Evolutionary conservation across 1,139 yeast species (phyloP).

Genomic region (Candida sp.): DNA sequence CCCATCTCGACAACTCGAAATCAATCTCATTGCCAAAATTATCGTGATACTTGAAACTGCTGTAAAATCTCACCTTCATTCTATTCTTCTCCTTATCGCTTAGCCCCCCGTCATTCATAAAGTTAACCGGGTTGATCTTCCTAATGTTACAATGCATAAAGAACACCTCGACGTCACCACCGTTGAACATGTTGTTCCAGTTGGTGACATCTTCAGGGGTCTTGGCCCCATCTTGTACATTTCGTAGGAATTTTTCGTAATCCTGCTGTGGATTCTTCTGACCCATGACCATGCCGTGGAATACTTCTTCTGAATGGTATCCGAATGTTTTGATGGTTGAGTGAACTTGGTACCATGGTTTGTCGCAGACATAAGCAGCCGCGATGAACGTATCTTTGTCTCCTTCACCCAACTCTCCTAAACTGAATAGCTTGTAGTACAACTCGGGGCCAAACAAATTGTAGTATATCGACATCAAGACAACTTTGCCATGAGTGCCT

Average conservation of each 20-base stretch:
- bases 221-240: conserved; percentile 11
- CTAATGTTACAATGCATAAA: conserved; percentile 16
- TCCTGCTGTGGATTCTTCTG: conserved; percentile 31
- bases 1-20: conserved; percentile 33
- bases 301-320: conserved; percentile 18
- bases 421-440: conserved; percentile 58
- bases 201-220: conserved; percentile 9
- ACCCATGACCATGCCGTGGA: conserved; percentile 35
- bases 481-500: conserved; percentile 53
- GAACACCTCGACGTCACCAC: conserved; percentile 18
- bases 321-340: conserved; percentile 29
- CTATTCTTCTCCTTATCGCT: conserved; percentile 10
- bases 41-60: conserved; percentile 7
- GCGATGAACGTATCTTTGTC: conserved; percentile 68
- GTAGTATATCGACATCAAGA: conserved; percentile 56
- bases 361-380: conserved; percentile 47
- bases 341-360: conserved; percentile 52
- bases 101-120: conserved; percentile 7
- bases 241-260: conserved; percentile 14
- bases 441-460: conserved; percentile 61
- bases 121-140: conserved; percentile 12
- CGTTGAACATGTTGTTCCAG: conserved; percentile 17
- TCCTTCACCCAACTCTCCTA: conserved; percentile 68
- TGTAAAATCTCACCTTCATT: conserved; percentile 14
- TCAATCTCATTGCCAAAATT: conserved; percentile 15